Conservation (phyloP, 2,329 filamentous ascomycete genomes). For the Laburnicola sp. region DNA sequence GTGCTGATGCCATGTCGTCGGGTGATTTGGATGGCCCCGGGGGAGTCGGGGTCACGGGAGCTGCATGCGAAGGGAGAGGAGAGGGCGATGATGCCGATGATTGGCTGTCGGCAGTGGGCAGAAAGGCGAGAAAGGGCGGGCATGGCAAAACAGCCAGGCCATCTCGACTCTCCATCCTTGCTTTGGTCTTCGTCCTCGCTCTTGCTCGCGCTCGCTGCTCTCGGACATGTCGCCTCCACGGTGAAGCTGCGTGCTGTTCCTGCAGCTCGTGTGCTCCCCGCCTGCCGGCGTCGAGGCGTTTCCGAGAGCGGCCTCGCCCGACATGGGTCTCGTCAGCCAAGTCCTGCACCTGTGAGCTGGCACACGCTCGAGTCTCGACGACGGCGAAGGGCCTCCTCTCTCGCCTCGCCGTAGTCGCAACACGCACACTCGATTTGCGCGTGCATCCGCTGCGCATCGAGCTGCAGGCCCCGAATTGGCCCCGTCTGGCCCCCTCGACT, state of each 20-base stretch:
- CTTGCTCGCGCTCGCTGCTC: neutral
- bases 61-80: constrained; percentile 3
- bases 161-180: neutral
- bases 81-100: constrained; percentile 1
- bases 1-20: too few relatives aligned
- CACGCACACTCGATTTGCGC: constrained; percentile 6
- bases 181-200: too few relatives aligned
- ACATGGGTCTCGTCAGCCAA: constrained; percentile 7
- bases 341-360: constrained; percentile 4
- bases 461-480: neutral
- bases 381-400: constrained; percentile 1
- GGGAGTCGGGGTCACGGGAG: too few relatives aligned
- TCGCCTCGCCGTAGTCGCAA: constrained; percentile 5
- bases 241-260: neutral
- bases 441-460: neutral
- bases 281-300: neutral
- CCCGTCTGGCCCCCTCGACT: constrained; percentile 6
- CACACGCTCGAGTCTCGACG: too few relatives aligned
- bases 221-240: neutral
- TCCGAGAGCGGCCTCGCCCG: constrained; percentile 5
- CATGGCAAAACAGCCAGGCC: neutral
- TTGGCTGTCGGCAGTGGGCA: constrained; percentile 1
- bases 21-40: too few relatives aligned
- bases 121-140: neutral
- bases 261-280: neutral